Evolutionary conservation across 352 stramenopile species (phyloP).

Genomic region (Pythium brassicae): DNA sequence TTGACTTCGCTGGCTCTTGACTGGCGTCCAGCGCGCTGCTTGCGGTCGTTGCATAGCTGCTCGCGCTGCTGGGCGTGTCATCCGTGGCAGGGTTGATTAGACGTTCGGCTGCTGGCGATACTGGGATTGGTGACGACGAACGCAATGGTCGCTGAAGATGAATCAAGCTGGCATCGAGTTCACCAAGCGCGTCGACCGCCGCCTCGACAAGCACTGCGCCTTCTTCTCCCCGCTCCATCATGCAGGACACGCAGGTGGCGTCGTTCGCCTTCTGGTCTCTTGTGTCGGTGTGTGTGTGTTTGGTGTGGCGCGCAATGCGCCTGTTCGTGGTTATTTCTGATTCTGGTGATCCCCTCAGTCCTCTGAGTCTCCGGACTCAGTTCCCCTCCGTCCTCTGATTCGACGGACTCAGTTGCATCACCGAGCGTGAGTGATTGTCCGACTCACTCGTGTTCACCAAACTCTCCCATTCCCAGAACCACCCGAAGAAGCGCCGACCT

Average conservation of each 20-base stretch:
- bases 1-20: neutral
- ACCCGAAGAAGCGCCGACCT: neutral
- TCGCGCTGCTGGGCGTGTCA: neutral
- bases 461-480: constrained; percentile 4
- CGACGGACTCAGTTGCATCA: neutral
- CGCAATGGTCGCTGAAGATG: neutral
- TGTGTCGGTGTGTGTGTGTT: too few relatives aligned
- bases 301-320: too few relatives aligned
- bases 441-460: neutral
- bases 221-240: neutral
- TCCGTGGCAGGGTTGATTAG: too few relatives aligned
- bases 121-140: too few relatives aligned
- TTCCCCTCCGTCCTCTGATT: neutral
- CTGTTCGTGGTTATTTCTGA: too few relatives aligned
- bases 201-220: constrained; percentile 5
- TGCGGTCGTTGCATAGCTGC: neutral
- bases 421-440: constrained; percentile 4
- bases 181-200: constrained; percentile 1
- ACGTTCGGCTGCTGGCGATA: too few relatives aligned
- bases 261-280: neutral
- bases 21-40: neutral
- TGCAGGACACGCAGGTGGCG: neutral
- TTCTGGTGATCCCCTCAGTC: too few relatives aligned
- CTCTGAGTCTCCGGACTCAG: neutral
- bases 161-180: neutral